Evolutionary conservation across 2,329 filamentous ascomycete species (phyloP), one percentile per base, ranked within the genome.

Genomic region (Coniella lustricola): DNA sequence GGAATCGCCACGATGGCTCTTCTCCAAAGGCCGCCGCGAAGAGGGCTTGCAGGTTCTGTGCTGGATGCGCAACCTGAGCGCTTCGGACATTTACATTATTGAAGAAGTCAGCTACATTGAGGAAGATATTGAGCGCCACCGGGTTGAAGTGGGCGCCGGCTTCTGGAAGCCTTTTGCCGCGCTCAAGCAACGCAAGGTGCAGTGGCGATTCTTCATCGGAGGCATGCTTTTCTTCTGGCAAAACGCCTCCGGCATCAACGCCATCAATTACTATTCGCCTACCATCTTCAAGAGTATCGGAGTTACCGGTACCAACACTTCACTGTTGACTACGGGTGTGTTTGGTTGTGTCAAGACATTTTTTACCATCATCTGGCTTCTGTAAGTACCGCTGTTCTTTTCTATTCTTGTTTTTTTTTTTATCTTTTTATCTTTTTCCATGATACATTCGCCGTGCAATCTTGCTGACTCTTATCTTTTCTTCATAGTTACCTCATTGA

Each of bases 151-250:
- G 39, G 85, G 85, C 8, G 66, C 77, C 14, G 85, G 85, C 3
- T 89, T 90, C 72, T 88, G 81, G 81, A 82, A 83, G 65, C 84
- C 84, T 0, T 87, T 88, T 67, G 69, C 71, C 7, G 71, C 78
- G 18, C 70, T 75, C 49, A 73, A 71, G 56, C 67, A 78, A 55
- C 71, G 67, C 50, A 76, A 75, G 59, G 75, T 86, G 21, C 79
- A 79, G 55, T 87, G 81, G 71, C 79, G 86, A 36, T 82, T 91
- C 66, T 77, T 87, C 62, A 73, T 90, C 10, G 86, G 86, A 40
- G 77, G 77, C 48, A 77, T 86, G 59, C 73, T 91, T 17, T 90
- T 90, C 71, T 69, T 90, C 46, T 89, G 82, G 75, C 87, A 91
- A 65, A 91, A 91, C 57, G 82, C 82, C 43, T 75, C 70, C 3